Base-by-base conservation (phyloP, 805 yeast genomes). In the Metschnikowia colocasiae region DNA sequence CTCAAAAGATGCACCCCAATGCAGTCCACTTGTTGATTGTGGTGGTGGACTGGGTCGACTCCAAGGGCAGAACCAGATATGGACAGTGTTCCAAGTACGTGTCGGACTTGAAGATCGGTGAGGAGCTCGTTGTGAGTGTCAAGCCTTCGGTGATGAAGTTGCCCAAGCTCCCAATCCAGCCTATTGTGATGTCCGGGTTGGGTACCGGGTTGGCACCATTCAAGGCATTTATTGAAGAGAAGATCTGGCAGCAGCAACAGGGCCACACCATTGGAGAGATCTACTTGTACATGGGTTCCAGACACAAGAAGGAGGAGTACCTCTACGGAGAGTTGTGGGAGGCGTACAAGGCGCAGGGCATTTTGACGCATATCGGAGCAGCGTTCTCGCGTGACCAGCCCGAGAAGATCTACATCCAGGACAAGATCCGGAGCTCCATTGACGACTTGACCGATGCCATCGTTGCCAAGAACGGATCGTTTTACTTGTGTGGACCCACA, bases 191-290 rank as follows among this genome's bases (percentile, higher is more conserved):
- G 98, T 85, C 96, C 58, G 98, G 98, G 59, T 77, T 92, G 57
- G 98, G 98, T 71, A 92, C 98, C 45, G 98, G 98, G 56, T 79
- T 92, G 60, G 98, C 98, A 25, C 98, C 98, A 43, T 92, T 92
- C 83, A 92, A 92, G 76, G 98, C 98, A 0, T 90, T 92, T 62
- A 80, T 92, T 48, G 98, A 92, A 69, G 97, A 92, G 71, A 90
- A 90, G 75, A 80, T 85, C 62, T 90, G 92, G 89, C 98, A 92
- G 74, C 75, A 83, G 62, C 79, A 84, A 58, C 95, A 90, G 65
- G 98, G 98, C 43, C 65, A 78, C 64, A 87, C 85, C 57, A 87
- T 92, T 64, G 98, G 98, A 43, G 92, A 86, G 46, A 81, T 91
- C 47, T 91, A 79, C 74, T 73, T 92, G 60, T 92, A 80, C 73